Evolutionary conservation across 2,329 filamentous ascomycete species (phyloP).

Genomic region (Teratosphaeriaceae sp.): DNA sequence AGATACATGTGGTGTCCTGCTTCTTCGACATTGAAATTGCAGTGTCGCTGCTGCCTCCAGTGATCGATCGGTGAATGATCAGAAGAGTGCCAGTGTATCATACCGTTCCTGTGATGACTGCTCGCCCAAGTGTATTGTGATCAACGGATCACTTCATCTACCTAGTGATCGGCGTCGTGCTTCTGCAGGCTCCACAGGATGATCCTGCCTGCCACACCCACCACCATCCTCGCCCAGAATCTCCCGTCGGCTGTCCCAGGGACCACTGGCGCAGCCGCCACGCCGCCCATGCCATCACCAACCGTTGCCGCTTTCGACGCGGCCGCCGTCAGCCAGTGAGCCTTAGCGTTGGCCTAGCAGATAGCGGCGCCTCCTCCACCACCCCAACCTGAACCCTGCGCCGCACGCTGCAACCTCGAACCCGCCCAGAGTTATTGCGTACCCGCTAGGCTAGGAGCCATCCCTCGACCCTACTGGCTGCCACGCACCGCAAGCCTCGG

Average conservation of each 20-base stretch:
- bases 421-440: not conserved
- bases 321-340: not conserved
- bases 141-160: not conserved
- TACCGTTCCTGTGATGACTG: too few relatives aligned
- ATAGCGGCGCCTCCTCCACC: not conserved
- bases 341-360: not conserved
- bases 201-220: constrained; percentile 1
- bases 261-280: not conserved
- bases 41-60: too few relatives aligned
- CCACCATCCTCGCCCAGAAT: not conserved
- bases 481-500: not conserved
- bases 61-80: too few relatives aligned
- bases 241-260: not conserved
- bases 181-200: constrained; percentile 1
- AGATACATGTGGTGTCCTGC: too few relatives aligned
- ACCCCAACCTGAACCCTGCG: not conserved
- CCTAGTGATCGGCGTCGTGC: not conserved
- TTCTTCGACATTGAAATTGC: too few relatives aligned
- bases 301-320: constrained; percentile 1
- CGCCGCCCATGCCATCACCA: constrained; percentile 1
- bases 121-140: not conserved
- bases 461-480: not conserved
- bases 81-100: too few relatives aligned
- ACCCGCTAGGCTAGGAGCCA: not conserved
- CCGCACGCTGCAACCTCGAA: not conserved